Evolutionary conservation across 371 early-diverging fungal genomes (phyloP).

Genomic region (Apophysomyces trapeziformis): DNA sequence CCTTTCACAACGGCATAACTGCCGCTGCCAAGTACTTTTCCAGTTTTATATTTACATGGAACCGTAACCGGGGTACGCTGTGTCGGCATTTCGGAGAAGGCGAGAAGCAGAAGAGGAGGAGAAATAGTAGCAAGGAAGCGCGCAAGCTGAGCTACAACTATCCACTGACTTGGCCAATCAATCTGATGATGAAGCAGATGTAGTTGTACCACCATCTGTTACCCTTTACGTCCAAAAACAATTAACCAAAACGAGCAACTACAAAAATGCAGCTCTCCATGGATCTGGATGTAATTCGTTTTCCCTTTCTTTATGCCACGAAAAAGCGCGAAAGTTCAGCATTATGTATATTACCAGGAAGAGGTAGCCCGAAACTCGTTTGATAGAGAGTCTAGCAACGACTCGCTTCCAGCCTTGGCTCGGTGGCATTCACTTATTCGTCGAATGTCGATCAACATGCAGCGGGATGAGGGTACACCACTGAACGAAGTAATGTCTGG

Average conservation of each 20-base stretch:
- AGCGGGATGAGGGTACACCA: slow-evolving; percentile 25
- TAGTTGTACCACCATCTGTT: not conserved
- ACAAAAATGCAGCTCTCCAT: not conserved
- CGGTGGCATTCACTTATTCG: slow-evolving; percentile 40
- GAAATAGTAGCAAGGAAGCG: not conserved
- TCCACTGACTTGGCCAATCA: not conserved
- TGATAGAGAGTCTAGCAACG: not conserved
- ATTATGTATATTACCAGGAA: not conserved
- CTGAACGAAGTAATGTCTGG: slow-evolving; percentile 20
- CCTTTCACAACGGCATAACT: slow-evolving; percentile 78
- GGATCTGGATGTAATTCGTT: not conserved
- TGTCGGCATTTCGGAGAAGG: slow-evolving; percentile 20
- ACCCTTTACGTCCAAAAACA: not conserved
- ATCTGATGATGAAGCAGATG: not conserved
- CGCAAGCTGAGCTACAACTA: slow-evolving; percentile 2
- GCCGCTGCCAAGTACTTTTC: slow-evolving; percentile 68
- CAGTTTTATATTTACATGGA: slow-evolving; percentile 76
- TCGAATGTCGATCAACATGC: slow-evolving; percentile 39
- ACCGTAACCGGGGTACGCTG: slow-evolving; percentile 48
- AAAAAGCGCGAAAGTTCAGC: not conserved
- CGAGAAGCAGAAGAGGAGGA: not conserved
- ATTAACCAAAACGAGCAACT: not conserved
- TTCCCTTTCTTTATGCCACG: slow-evolving; percentile 2
- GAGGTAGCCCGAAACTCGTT: not conserved
- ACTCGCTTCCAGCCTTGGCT: not conserved